Percentiles rank a stretch among this genome's conserved stretches.
phyloP scores from a whole-genome alignment of 2,329 filamentous ascomycete species.

The Pseudogymnoascus sp. region DNA sequence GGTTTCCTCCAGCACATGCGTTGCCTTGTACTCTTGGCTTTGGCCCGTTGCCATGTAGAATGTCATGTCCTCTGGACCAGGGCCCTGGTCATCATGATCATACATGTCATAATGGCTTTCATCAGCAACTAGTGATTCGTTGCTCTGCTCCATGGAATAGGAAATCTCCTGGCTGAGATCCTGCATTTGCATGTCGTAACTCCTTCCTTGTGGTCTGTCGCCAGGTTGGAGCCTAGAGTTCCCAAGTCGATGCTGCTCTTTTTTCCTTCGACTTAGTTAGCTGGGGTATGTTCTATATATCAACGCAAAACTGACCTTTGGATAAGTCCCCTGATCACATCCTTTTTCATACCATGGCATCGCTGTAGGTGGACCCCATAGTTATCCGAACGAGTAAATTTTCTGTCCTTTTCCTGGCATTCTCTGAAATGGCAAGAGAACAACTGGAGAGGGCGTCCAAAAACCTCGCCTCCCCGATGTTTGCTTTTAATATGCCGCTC shows the following conservation, averaged over 20 bases:
- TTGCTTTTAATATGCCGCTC: constrained; percentile 69
- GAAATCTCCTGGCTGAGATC: constrained; percentile 14
- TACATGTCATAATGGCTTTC: background rate
- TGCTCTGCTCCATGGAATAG: constrained; percentile 1
- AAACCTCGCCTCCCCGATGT: constrained; percentile 45
- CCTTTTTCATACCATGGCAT: constrained; percentile 47
- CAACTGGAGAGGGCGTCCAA: constrained; percentile 39
- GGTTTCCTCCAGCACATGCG: background rate
- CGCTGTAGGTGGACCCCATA: constrained; percentile 71
- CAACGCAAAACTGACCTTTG: constrained; percentile 34
- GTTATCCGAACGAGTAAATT: constrained; percentile 78
- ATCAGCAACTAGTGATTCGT: background rate
- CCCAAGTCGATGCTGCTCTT: background rate
- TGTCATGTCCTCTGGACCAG: background rate
- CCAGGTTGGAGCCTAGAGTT: constrained; percentile 10
- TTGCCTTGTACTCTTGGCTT: background rate
- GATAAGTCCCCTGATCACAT: constrained; percentile 38
- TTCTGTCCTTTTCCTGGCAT: constrained; percentile 56
- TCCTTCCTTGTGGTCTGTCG: constrained; percentile 19
- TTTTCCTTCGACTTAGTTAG: constrained; percentile 12
- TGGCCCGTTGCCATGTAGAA: background rate
- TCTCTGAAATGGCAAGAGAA: constrained; percentile 52
- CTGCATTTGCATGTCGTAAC: background rate
- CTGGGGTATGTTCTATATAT: background rate
- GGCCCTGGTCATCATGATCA: background rate